Conservation (phyloP, 2,329 filamentous ascomycete species). For the Aspergillus sp. region DNA sequence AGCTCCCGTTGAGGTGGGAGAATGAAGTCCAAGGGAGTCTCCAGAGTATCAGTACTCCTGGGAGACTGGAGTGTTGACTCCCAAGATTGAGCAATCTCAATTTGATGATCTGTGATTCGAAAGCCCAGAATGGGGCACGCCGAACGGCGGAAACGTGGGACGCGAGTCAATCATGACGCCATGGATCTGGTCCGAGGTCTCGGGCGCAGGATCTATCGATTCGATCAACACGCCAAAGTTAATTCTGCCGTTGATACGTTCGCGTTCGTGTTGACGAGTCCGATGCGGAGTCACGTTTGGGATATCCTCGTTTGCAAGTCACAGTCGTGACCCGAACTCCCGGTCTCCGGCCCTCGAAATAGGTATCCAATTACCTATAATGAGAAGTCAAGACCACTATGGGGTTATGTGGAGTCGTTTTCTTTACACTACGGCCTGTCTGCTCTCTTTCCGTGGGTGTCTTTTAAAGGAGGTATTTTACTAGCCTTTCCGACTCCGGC, state of each 20-base stretch:
- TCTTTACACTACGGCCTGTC: slow-evolving; percentile 30
- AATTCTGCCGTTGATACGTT: slow-evolving; percentile 4
- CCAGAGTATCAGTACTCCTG: slow-evolving; percentile 9
- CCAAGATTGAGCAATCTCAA: slow-evolving; percentile 6
- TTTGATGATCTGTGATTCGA: slow-evolving; percentile 22
- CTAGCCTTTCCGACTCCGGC: too few species aligned
- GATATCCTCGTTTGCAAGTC: background rate
- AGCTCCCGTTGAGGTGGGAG: background rate
- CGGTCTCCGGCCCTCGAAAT: background rate
- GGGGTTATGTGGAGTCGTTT: slow-evolving; percentile 29
- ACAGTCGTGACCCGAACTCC: background rate
- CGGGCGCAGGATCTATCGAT: slow-evolving; percentile 18
- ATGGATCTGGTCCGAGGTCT: slow-evolving; percentile 17
- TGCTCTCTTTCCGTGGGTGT: slow-evolving; percentile 20
- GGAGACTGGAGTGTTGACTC: background rate
- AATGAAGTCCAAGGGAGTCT: background rate
- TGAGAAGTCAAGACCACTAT: slow-evolving; percentile 14
- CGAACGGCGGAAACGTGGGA: slow-evolving; percentile 34
- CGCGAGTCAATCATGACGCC: slow-evolving; percentile 38
- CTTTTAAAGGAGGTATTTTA: slow-evolving; percentile 6
- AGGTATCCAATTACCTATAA: background rate
- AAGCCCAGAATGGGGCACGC: slow-evolving; percentile 28
- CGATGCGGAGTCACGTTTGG: background rate
- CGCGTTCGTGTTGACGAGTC: background rate
- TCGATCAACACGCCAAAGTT: background rate